A percentile compares a stretch with the other conserved stretches of the same genome.
Evolutionary conservation across 768 basidiomycete species (phyloP).

Genomic region (Gyrodon lividus): DNA sequence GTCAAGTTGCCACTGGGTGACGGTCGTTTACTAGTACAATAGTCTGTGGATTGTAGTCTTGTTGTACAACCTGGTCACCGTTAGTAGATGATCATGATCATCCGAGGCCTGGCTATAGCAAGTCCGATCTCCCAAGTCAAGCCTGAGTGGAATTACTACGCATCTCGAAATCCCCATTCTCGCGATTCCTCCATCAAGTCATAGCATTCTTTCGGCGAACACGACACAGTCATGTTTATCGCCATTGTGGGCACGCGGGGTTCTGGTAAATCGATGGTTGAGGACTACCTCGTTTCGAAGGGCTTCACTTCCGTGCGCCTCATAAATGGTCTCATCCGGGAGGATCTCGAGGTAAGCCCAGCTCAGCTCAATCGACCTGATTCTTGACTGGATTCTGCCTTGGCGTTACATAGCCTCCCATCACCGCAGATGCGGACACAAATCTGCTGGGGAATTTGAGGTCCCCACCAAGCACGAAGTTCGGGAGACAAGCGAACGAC

Average conservation of each 20-base stretch:
- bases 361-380: neutral
- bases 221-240: slow-evolving; percentile 77
- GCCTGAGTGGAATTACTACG: no score
- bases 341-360: slow-evolving; percentile 19
- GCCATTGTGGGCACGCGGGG: slow-evolving; percentile 62
- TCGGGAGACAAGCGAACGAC: slow-evolving; percentile 6
- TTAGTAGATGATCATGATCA: no score
- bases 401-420: slow-evolving; percentile 9
- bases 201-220: no score
- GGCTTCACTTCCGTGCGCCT: slow-evolving; percentile 56
- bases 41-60: no score
- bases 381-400: neutral
- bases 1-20: no score
- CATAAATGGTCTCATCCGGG: slow-evolving; percentile 32
- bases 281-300: slow-evolving; percentile 58
- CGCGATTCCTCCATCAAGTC: neutral
- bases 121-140: no score
- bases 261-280: slow-evolving; percentile 60
- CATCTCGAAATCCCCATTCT: no score
- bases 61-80: no score
- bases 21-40: no score
- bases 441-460: neutral
- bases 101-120: no score
- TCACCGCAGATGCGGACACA: neutral
- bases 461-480: no score